Evolutionary conservation across 108 stramenopile species (phyloP).

Genomic region (Fragilaria crotonensis): DNA sequence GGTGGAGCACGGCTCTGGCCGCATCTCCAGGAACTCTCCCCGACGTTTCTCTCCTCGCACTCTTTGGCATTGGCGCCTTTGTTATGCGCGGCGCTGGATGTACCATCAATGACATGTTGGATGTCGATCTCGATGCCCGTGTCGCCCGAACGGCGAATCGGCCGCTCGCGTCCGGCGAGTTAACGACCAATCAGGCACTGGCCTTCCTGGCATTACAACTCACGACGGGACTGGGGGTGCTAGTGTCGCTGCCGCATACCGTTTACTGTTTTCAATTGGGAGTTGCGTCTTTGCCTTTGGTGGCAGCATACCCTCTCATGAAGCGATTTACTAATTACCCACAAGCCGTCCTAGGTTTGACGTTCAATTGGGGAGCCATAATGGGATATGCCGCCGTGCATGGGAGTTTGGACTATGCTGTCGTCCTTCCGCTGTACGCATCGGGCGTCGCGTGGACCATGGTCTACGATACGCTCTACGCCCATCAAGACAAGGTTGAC

Average conservation of each 20-base stretch:
- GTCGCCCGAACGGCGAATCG: conserved; percentile 83
- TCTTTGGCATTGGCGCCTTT: conserved; percentile 81
- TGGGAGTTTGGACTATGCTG: conserved; percentile 56
- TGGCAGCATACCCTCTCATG: conserved; percentile 89
- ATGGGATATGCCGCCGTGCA: conserved; percentile 86
- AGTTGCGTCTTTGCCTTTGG: conserved; percentile 83
- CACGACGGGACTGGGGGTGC: conserved; percentile 74
- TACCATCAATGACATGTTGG: conserved; percentile 99
- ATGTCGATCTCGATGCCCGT: conserved; percentile 79
- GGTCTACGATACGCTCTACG: conserved; percentile 98
- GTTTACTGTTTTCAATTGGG: conserved; percentile 78
- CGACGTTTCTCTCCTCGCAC: conserved; percentile 34
- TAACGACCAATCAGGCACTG: conserved; percentile 61
- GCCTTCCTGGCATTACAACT: conserved; percentile 85
- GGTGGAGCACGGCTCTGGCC: conserved; percentile 74
- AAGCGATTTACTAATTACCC: conserved; percentile 94
- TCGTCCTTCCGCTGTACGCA: conserved; percentile 81
- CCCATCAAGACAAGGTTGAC: conserved; percentile 95
- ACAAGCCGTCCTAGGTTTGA: conserved; percentile 90
- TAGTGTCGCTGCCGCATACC: conserved; percentile 73
- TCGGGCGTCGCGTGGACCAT: conserved; percentile 93
- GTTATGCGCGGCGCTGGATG: conserved; percentile 95
- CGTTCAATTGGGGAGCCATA: conserved; percentile 97
- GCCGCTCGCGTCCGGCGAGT: conserved; percentile 79
- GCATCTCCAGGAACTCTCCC: conserved; percentile 17